Evolutionary conservation across 371 early-diverging fungal species (phyloP).

Genomic region (Cokeromyces recurvatus): DNA sequence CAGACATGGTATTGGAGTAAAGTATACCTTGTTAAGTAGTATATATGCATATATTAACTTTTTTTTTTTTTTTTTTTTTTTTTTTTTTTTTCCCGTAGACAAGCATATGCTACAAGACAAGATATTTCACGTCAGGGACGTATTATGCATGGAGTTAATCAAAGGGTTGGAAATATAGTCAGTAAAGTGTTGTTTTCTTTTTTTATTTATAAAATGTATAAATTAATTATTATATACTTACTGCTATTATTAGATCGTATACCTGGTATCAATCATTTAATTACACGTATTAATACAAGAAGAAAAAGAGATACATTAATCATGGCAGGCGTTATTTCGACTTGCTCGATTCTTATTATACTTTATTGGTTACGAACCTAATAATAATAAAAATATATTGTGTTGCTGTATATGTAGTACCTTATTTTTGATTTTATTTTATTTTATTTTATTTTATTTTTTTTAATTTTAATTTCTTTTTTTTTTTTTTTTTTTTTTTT

Average conservation of each 20-base stretch:
- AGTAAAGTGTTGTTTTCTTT: too few species aligned
- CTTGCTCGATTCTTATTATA: constrained; percentile 53
- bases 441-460: too few species aligned
- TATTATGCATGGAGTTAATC: constrained; percentile 43
- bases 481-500: constrained; percentile 2
- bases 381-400: not conserved
- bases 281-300: constrained; percentile 57
- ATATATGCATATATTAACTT: not conserved
- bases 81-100: constrained; percentile 26
- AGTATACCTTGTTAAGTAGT: not conserved
- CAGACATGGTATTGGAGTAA: constrained; percentile 65
- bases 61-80: not conserved
- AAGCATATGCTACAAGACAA: constrained; percentile 60
- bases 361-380: constrained; percentile 44
- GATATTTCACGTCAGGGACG: constrained; percentile 53
- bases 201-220: too few species aligned
- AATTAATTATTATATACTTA: too few species aligned
- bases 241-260: constrained; percentile 45
- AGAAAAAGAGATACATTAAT: constrained; percentile 60
- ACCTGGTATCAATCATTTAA: constrained; percentile 60
- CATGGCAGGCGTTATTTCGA: constrained; percentile 59
- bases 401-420: too few species aligned
- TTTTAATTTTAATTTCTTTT: too few species aligned
- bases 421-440: too few species aligned
- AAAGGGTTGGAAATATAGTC: constrained; percentile 45